Base-by-base conservation (phyloP, 495 filamentous ascomycete genomes). In the Xylaria telfairii region DNA sequence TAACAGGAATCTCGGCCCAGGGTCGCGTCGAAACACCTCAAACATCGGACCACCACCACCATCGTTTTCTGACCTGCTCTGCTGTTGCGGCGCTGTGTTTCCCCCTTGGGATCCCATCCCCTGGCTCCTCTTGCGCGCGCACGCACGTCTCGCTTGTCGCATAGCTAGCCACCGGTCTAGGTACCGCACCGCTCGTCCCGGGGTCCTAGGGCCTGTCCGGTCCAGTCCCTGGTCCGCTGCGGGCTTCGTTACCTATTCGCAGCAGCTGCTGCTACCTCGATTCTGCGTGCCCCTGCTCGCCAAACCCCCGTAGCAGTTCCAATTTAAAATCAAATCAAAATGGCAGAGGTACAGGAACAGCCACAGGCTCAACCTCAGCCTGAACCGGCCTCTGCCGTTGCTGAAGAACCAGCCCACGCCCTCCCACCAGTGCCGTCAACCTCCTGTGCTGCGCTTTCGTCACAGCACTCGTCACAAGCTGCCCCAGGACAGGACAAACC, bases 271-370 rank as follows among this genome's bases (percentile, higher is more conserved):
- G 69, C 60, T 69, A 68, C 74, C 70, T 78, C 71, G 76, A 76
- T 74, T 75, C 71, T 74, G 75, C 73, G 28, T 74, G 71, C 76
- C 76, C 76, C 76, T 78, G 76, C 72, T 78, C 75, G 73, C 73
- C 74, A 71, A 71, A 71, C 76, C 76, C 76, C 76, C 74, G 74
- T 73, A 77, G 74, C 72, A 75, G 74, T 73, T 78, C 74, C 71
- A 78, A 78, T 76, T 78, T 76, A 78, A 78, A 78, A 74, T 78
- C 76, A 78, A 78, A 78, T 77, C 74, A 78, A 70, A 77, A 78
- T 77, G 76, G 76, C 76, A 78, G 76, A 78, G 72, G 75, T 73
- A 75, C 76, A 77, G 75, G 71, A 78, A 70, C 76, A 77, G 75
- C 76, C 76, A 77, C 76, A 77, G 76, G 76, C 73, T 78, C 76